phyloP scores from a whole-genome alignment of 192 early-diverging fungal genomes.

The Linnemannia exigua region DNA sequence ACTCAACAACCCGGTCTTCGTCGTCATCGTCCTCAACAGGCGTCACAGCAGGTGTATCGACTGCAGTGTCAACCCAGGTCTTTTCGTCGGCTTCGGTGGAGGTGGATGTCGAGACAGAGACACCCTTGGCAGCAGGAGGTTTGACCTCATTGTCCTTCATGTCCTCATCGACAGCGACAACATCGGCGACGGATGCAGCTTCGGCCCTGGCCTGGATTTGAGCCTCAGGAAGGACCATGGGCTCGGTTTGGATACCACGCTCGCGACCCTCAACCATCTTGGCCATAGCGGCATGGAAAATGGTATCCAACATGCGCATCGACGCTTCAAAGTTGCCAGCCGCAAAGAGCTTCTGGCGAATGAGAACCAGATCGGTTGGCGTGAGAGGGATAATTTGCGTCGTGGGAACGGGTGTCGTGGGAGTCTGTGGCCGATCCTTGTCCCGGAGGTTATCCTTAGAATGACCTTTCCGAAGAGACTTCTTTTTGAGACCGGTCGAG shows the following conservation, averaged over 20 bases:
- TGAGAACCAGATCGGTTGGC: constrained; percentile 39
- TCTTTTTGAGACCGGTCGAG: constrained; percentile 18
- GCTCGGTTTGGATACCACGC: constrained; percentile 53
- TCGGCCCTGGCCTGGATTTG: constrained; percentile 15
- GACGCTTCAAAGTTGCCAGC: constrained; percentile 56
- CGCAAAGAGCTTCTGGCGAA: constrained; percentile 57
- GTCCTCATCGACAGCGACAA: not conserved
- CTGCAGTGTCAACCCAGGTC: constrained; percentile 26
- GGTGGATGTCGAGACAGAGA: constrained; percentile 13
- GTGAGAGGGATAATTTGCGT: constrained; percentile 51
- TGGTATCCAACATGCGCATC: constrained; percentile 56
- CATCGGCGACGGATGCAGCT: not conserved
- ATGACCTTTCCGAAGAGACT: constrained; percentile 33
- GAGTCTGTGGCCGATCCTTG: constrained; percentile 42
- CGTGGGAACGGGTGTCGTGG: constrained; percentile 50
- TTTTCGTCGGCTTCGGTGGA: constrained; percentile 27
- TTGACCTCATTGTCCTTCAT: constrained; percentile 13
- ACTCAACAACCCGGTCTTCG: constrained; percentile 55
- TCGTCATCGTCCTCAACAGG: constrained; percentile 49
- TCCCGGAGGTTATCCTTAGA: constrained; percentile 44
- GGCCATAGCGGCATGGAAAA: constrained; percentile 57
- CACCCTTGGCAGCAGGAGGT: not conserved
- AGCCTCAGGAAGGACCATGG: not conserved
- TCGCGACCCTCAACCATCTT: constrained; percentile 57
- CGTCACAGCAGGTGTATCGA: not conserved